Conservation (phyloP, 495 filamentous ascomycete species). For the Peziza echinospora region DNA sequence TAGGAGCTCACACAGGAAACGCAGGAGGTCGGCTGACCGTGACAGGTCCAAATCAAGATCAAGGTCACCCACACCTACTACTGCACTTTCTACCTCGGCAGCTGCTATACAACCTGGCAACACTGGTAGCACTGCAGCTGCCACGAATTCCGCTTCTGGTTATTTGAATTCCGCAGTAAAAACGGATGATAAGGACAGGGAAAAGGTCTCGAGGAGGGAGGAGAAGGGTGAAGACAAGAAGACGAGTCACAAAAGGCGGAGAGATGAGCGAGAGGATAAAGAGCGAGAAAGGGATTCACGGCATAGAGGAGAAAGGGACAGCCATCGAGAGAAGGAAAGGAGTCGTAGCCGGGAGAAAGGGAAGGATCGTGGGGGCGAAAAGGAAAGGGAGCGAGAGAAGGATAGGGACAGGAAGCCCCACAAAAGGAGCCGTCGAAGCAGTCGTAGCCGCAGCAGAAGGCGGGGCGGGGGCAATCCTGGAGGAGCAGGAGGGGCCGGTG, state of each 20-base stretch:
- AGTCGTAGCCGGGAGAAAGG: not conserved
- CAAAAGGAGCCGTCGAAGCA: not conserved
- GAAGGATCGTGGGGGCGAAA: not conserved
- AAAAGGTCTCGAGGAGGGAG: not conserved
- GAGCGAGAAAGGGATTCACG: not conserved
- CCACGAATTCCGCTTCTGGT: not conserved
- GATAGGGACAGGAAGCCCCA: conserved; percentile 3
- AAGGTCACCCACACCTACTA: not conserved
- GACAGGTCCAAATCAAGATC: not conserved
- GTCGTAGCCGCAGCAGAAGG: not conserved
- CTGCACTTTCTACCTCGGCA: not conserved
- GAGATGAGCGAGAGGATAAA: not conserved
- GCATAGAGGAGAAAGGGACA: not conserved
- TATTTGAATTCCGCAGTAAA: no score
- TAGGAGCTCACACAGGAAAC: not conserved
- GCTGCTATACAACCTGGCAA: no score
- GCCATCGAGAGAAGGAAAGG: not conserved
- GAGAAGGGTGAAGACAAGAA: not conserved
- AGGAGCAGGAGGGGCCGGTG: no score
- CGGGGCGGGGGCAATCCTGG: not conserved
- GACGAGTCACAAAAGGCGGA: not conserved
- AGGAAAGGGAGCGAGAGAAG: conserved; percentile 8
- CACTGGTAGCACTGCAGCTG: not conserved
- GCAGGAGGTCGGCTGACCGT: not conserved
- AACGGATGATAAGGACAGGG: not conserved